A percentile compares a stretch with the other conserved stretches of the same genome.
Evolutionary conservation across 2,329 filamentous ascomycete genomes (phyloP).

Genomic region (Aureobasidium sp.): DNA sequence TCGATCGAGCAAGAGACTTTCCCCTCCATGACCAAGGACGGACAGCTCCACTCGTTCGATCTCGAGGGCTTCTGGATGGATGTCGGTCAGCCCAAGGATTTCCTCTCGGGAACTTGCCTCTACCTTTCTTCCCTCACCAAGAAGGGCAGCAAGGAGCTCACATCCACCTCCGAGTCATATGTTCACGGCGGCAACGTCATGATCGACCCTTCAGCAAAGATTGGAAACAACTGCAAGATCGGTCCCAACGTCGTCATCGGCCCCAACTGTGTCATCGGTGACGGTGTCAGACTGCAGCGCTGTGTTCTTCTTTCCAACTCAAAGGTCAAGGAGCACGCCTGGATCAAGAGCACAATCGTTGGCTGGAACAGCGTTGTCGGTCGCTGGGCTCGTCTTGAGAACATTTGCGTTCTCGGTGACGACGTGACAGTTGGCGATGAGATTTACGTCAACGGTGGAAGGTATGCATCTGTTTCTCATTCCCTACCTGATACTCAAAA

Average conservation of each 20-base stretch:
- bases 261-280: constrained; percentile 81
- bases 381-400: constrained; percentile 92
- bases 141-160: constrained; percentile 77
- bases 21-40: constrained; percentile 83
- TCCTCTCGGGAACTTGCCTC: constrained; percentile 89
- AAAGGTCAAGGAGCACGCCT: constrained; percentile 97
- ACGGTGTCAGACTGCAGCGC: constrained; percentile 87
- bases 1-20: constrained; percentile 99
- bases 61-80: constrained; percentile 99
- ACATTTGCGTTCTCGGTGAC: constrained; percentile 94
- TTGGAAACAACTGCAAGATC: constrained; percentile 97
- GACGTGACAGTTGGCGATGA: constrained; percentile 97
- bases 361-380: constrained; percentile 97
- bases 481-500: not conserved
- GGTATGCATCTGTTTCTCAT: not conserved
- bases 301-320: constrained; percentile 81
- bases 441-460: constrained; percentile 92
- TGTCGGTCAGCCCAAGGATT: constrained; percentile 96
- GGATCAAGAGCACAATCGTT: constrained; percentile 97
- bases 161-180: constrained; percentile 62
- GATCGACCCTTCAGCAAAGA: constrained; percentile 88
- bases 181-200: constrained; percentile 92
- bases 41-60: constrained; percentile 89
- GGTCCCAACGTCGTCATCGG: constrained; percentile 96
- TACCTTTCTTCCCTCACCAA: constrained; percentile 91